A percentile compares a stretch with the other conserved stretches of the same genome.
phyloP scores from a whole-genome alignment of 73 alveolate genomes.

The Effrenium voratum region DNA sequence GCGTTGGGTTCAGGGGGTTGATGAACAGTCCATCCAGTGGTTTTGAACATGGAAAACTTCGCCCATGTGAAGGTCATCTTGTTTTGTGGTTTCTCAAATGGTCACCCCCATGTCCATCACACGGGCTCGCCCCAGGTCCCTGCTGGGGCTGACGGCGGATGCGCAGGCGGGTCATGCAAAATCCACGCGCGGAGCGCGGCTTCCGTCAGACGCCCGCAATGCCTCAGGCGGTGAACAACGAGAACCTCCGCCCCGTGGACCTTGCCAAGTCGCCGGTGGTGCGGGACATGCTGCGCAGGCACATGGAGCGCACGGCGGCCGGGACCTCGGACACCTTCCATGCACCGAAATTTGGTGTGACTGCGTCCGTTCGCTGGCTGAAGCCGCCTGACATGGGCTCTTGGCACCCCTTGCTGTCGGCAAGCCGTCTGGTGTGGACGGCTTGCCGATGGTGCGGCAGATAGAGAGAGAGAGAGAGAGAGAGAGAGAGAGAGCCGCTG shows the following conservation, averaged over 20 bases:
- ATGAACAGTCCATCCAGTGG: neutral
- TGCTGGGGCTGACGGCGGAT: slow-evolving; percentile 33
- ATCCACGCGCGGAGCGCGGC: neutral
- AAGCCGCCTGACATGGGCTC: no score
- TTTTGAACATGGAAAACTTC: neutral
- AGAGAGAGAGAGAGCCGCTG: neutral
- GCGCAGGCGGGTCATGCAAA: neutral
- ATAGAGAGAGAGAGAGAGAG: neutral
- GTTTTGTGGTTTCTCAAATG: neutral
- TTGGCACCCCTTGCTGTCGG: no score
- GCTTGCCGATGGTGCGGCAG: neutral
- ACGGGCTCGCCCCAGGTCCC: neutral
- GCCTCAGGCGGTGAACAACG: slow-evolving; percentile 28
- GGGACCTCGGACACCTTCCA: no score
- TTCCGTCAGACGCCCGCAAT: neutral
- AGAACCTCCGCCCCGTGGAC: slow-evolving; percentile 36
- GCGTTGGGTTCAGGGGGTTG: neutral
- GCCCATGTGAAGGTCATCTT: neutral
- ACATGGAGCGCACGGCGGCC: slow-evolving; percentile 61
- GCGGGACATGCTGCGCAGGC: slow-evolving; percentile 23
- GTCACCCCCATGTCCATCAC: neutral
- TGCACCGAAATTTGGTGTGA: no score
- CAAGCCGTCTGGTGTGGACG: no score
- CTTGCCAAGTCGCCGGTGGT: slow-evolving; percentile 65
- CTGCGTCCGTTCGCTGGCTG: no score